Conservation (phyloP, 768 basidiomycete species). For the Lactarius hatsudake region DNA sequence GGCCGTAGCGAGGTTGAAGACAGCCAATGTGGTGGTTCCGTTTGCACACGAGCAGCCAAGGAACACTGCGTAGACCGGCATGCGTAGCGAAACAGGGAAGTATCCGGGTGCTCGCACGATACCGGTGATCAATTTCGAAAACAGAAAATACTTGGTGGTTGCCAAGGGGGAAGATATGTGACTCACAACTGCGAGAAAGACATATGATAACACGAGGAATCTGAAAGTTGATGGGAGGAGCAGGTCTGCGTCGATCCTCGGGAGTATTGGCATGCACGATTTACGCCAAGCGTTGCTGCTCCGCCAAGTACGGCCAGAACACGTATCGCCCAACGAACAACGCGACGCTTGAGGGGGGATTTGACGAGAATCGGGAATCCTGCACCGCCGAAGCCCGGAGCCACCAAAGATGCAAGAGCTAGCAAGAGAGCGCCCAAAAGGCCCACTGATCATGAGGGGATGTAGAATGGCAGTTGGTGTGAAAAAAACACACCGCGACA, state of each 20-base stretch:
- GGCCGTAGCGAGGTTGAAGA: slow-evolving; percentile 29
- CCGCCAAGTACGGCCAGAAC: too few relatives aligned
- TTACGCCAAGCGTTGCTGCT: too few relatives aligned
- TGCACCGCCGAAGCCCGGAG: slow-evolving; percentile 28
- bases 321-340: too few relatives aligned
- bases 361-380: slow-evolving; percentile 26
- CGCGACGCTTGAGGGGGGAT: not conserved
- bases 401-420: slow-evolving; percentile 31
- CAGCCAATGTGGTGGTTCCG: slow-evolving; percentile 28
- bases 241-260: too few relatives aligned
- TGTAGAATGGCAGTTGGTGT: not conserved
- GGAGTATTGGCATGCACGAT: too few relatives aligned
- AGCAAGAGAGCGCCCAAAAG: slow-evolving; percentile 25
- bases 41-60: slow-evolving; percentile 27
- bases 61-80: slow-evolving; percentile 28
- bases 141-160: not conserved
- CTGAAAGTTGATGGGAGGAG: too few relatives aligned
- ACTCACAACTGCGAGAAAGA: too few relatives aligned
- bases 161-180: too few relatives aligned
- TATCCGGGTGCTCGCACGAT: slow-evolving; percentile 27
- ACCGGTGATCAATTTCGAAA: slow-evolving; percentile 13
- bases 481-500: slow-evolving; percentile 1
- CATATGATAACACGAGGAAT: too few relatives aligned
- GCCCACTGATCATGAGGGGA: not conserved
- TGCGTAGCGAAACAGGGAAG: slow-evolving; percentile 32